phyloP scores from a whole-genome alignment of 352 stramenopile species.

The Pythium aristosporum region DNA sequence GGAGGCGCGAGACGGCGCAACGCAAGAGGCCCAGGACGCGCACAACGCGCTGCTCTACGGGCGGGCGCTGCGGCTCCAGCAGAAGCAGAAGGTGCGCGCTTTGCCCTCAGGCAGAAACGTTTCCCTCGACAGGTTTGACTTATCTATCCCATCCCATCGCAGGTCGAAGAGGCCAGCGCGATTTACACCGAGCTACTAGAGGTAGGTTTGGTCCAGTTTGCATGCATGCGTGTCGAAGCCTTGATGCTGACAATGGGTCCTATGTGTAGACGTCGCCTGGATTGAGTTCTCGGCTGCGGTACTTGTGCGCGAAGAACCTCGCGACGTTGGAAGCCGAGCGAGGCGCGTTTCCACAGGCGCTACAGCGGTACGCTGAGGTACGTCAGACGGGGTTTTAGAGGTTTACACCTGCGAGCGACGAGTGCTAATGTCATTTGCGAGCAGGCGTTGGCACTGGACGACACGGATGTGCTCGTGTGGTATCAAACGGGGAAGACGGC shows the following conservation, averaged over 20 bases:
- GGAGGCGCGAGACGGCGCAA: slow-evolving; percentile 28
- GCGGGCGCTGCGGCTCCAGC: slow-evolving; percentile 62
- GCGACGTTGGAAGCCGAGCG: slow-evolving; percentile 56
- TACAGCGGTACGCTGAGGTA: slow-evolving; percentile 50
- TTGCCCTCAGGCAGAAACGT: background rate
- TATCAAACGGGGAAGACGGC: slow-evolving; percentile 62
- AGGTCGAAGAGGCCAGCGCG: slow-evolving; percentile 33
- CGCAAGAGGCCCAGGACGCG: slow-evolving; percentile 70
- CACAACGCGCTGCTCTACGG: slow-evolving; percentile 59
- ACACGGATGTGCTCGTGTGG: slow-evolving; percentile 76
- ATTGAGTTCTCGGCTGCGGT: slow-evolving; percentile 51
- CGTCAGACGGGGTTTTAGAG: background rate
- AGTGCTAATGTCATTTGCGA: background rate
- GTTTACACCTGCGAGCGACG: background rate
- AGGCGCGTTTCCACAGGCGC: slow-evolving; percentile 36
- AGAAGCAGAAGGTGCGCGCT: slow-evolving; percentile 40
- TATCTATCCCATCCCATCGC: background rate
- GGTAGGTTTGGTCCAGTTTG: background rate
- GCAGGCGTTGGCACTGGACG: slow-evolving; percentile 57
- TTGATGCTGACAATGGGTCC: background rate
- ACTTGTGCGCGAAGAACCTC: slow-evolving; percentile 73
- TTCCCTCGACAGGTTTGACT: background rate
- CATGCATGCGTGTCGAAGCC: background rate
- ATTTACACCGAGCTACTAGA: slow-evolving; percentile 37
- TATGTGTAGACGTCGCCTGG: slow-evolving; percentile 17